phyloP scores from a whole-genome alignment of 257 asterid species.

The Solanum peruvianum region DNA sequence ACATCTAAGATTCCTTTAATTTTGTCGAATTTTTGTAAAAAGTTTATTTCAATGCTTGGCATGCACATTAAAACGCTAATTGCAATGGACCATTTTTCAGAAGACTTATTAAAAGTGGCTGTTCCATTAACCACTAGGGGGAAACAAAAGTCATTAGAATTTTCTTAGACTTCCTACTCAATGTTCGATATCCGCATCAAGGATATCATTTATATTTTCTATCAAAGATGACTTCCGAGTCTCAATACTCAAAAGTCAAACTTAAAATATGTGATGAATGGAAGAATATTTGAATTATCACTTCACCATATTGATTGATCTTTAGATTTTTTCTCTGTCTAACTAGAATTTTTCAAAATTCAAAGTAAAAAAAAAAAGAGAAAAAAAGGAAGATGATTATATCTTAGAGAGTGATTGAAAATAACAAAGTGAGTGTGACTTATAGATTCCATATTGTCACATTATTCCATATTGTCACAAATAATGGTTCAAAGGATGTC shows the following conservation, averaged over 20 bases:
- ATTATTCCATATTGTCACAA: background rate
- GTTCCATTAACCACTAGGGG: background rate
- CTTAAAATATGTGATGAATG: background rate
- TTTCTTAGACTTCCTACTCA: background rate
- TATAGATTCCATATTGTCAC: background rate
- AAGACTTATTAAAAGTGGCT: background rate
- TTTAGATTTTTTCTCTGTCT: background rate
- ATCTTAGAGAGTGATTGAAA: background rate
- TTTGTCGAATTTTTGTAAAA: background rate
- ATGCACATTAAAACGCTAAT: background rate
- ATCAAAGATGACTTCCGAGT: background rate
- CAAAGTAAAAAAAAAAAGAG: background rate
- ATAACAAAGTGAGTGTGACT: background rate
- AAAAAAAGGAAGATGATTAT: background rate
- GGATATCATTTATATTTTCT: no score
- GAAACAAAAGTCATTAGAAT: background rate
- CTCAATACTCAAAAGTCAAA: background rate
- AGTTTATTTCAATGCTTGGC: background rate
- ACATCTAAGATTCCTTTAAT: background rate
- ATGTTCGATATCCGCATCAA: accelerated
- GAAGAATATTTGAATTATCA: background rate
- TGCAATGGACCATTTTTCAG: background rate
- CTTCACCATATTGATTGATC: background rate
- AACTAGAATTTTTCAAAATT: background rate
- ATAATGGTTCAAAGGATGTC: background rate